These are phyloP conservation scores for Handroanthus guayacan DNA, from an alignment of 257 asterid genomes.

Conservation along the genomic window DNA sequence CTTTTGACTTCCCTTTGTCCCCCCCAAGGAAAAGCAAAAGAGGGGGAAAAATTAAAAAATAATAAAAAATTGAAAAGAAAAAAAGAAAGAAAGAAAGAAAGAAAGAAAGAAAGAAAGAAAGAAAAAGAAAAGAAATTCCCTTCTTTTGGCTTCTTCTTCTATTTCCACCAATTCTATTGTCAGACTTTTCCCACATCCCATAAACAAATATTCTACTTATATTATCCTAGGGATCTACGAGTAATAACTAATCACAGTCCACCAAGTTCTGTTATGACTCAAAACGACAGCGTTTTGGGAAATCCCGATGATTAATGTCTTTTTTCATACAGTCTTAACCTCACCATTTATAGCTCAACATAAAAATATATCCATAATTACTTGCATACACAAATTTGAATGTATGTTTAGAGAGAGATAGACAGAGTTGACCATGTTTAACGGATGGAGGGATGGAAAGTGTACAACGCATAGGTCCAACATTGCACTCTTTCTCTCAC, in stretches of 20 bases:
- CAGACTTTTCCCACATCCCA: constrained; percentile 41
- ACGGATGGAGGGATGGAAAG: neutral
- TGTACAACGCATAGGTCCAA: constrained; percentile 15
- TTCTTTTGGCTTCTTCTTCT: constrained; percentile 9
- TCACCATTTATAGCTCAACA: constrained; percentile 26
- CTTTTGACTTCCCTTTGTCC: constrained; percentile 32
- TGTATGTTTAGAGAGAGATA: constrained; percentile 21
- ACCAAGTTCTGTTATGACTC: neutral
- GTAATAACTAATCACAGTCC: constrained; percentile 33
- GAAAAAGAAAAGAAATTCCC: neutral
- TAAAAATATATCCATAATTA: neutral
- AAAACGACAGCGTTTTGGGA: constrained; percentile 37
- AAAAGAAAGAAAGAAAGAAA: too few relatives aligned
- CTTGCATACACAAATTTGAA: constrained; percentile 3
- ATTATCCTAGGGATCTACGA: constrained; percentile 40
- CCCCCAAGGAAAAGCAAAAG: neutral
- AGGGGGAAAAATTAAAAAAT: too few relatives aligned
- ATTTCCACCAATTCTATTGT: constrained; percentile 45
- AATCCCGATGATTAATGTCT: constrained; percentile 23
- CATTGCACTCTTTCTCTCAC: constrained; percentile 27
- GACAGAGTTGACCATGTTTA: constrained; percentile 42
- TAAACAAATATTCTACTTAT: constrained; percentile 27
- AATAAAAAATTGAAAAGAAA: too few relatives aligned
- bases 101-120: neutral
- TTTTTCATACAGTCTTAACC: constrained; percentile 10